Percentiles rank a stretch among this genome's conserved stretches.
Conservation (phyloP, 2,329 filamentous ascomycete species). For the Aciculosporium take region DNA sequence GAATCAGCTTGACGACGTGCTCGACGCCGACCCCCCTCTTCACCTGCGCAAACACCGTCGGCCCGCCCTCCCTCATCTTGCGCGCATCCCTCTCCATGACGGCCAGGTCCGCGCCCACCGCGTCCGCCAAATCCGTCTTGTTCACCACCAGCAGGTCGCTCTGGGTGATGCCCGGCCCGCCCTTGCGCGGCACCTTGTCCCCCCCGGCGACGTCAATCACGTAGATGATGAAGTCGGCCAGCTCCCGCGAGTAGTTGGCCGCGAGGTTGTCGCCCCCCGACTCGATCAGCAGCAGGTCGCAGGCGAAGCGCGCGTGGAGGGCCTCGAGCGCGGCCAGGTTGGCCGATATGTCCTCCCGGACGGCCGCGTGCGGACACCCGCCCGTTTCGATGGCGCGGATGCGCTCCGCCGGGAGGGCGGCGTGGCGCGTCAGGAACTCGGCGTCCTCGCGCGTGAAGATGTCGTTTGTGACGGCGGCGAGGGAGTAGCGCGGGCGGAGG, state of each 20-base stretch:
- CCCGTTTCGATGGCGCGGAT: conserved; percentile 96
- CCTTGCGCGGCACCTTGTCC: conserved; percentile 93
- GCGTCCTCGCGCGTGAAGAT: conserved; percentile 98
- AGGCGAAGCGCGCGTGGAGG: conserved; percentile 62
- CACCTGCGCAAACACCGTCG: conserved; percentile 93
- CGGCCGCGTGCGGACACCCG: conserved; percentile 90
- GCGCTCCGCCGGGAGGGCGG: conserved; percentile 65
- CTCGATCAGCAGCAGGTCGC: conserved; percentile 86
- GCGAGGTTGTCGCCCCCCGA: conserved; percentile 92
- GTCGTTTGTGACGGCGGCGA: conserved; percentile 95
- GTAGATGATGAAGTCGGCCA: conserved; percentile 97
- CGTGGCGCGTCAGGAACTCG: conserved; percentile 84
- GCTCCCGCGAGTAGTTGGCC: conserved; percentile 87
- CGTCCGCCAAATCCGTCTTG: conserved; percentile 88
- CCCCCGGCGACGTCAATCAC: conserved; percentile 95
- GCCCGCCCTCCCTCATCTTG: conserved; percentile 90
- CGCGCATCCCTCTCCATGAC: conserved; percentile 93
- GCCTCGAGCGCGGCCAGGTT: conserved; percentile 89
- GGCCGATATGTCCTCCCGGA: conserved; percentile 88
- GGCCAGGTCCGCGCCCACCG: conserved; percentile 74
- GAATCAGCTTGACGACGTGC: conserved; percentile 74
- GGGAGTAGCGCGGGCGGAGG: conserved; percentile 65
- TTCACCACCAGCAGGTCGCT: conserved; percentile 89
- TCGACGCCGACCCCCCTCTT: conserved; percentile 78
- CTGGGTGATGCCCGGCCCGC: conserved; percentile 92